These are phyloP conservation scores for Exophiala bonariae DNA, from an alignment of 2,329 filamentous ascomycete genomes.

Conservation along the genomic window DNA sequence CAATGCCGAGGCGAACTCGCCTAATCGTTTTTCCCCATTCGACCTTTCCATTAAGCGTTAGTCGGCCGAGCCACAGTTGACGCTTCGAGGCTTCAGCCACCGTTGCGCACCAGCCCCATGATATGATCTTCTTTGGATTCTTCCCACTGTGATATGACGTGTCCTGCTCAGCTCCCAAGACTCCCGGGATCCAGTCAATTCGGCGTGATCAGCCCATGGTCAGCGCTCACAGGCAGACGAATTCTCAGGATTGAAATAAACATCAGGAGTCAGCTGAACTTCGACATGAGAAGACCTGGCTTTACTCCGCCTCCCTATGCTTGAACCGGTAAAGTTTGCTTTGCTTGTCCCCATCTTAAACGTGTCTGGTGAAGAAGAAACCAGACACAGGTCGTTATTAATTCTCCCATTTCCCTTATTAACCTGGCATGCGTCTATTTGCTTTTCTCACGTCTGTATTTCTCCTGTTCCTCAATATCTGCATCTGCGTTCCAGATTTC, in stretches of 20 bases:
- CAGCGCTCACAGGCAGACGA: constrained; percentile 12
- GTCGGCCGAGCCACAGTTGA: too few relatives aligned
- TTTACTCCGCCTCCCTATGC: too few relatives aligned
- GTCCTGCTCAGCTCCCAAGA: not conserved
- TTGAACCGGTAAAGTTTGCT: too few relatives aligned
- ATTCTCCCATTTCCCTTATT: too few relatives aligned
- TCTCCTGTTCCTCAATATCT: constrained; percentile 33
- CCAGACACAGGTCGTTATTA: not conserved
- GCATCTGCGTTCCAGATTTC: constrained; percentile 28
- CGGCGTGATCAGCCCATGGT: not conserved
- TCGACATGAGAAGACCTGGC: constrained; percentile 1
- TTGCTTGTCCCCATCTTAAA: too few relatives aligned
- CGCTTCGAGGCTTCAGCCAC: too few relatives aligned
- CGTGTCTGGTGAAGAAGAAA: not conserved
- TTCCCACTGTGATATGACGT: not conserved
- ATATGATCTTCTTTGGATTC: too few relatives aligned
- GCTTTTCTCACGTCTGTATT: constrained; percentile 24
- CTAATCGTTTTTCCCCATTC: too few relatives aligned
- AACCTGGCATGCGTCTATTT: not conserved
- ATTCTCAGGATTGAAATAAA: not conserved
- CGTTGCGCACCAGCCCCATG: too few relatives aligned
- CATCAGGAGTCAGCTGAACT: constrained; percentile 11
- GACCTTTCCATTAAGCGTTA: too few relatives aligned
- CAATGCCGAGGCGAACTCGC: too few relatives aligned
- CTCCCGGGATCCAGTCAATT: not conserved